Base-by-base conservation (phyloP, 768 basidiomycete species). In the Hebeloma cylindrosporum region DNA sequence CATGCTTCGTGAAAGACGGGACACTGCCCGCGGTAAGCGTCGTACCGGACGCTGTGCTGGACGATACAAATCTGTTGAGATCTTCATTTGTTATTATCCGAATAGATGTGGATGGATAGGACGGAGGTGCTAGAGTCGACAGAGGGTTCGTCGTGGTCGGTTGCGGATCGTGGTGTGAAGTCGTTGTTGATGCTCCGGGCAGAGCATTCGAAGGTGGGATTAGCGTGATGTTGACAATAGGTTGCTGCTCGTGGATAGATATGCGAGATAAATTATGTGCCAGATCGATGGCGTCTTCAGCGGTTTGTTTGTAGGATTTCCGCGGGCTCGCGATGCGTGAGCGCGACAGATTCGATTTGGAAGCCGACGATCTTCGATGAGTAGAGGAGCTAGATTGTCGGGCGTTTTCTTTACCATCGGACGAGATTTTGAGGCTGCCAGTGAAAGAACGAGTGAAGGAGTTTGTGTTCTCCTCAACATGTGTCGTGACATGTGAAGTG, bases 61-160 rank as follows among this genome's bases (percentile, higher is more conserved):
- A 86, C 5, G 93, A 94, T 7, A 94, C 89, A 58, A 90, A 91
- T 18, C 93, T 85, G 57, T 87, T 89, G 33, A 93, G 72, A 60
- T 93, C 92, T 13, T 83, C 83, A 50, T 78, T 79, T 11, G 74
- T 68, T 2, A 73, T 68, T 23, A 72, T 61, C 20, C 75, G 80
- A 18, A 80, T 49, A 25, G 81, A 77, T 14, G 72, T 71, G 6
- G 79, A 66, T 20, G 80, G 77, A 58, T 79, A 73, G 8, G 74
- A 62, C n/a, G 70, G 68, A 16, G 69, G 67, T 23, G 64, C 63
- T 28, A 59, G 45, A 20, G 49, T 58, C 30, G 62, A 51, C 29
- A 50, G 56, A 35, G 59, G 53, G 37, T 37, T 48, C 25, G 6
- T 32, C 35, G 40, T 17, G 27, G 23, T 35, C 46, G 18, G 27